Base-by-base conservation (phyloP, 73 alveolate species). In the Stentor coeruleus region DNA sequence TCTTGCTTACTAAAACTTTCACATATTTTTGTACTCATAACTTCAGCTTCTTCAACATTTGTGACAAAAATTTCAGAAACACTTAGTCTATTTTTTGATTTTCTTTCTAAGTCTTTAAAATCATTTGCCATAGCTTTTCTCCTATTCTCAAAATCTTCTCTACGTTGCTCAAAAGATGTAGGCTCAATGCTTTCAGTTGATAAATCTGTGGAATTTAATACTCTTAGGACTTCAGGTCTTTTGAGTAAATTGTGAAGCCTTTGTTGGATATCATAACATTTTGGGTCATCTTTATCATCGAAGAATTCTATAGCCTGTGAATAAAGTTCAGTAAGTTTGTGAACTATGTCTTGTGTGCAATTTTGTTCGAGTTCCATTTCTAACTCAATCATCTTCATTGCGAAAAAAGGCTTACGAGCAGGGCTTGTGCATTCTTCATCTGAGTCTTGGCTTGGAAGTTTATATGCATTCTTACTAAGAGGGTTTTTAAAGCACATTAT, bases 301-400 rank as follows among this genome's bases (percentile, higher is more conserved):
- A 20, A 66, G 33, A 20, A 66, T 66, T 66, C 79, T 28, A 66
- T 66, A 0, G 79, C 79, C 33, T 66, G 79, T 26, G 79, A 66
- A 33, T 66, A 66, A 20, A 66, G 37, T 14, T 66, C 37, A 20
- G 37, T 15, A 26, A 66, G 39, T 26, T 33, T 26, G 15, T 66
- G 36, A 2, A 66, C 79, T 20, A 40, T 66, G 49, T 49, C 66
- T 49, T 11, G 6, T 6, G 66, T 49, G 66, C 66, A 49, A 20
- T 49, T 49, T 49, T 49, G 66, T 20, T 49, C 66, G 6, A 49
- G 20, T 20, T 49, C 28, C 66, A 49, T 49, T 49, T 49, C 66
- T 49, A 49, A 49, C 66, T 49, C 66, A 20, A 49, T 49, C 66
- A 49, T 49, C 20, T 49, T 6, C 28, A 49, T 49, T 49, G 66